phyloP scores from a whole-genome alignment of 352 stramenopile species.

The Phytophthora cajani region DNA sequence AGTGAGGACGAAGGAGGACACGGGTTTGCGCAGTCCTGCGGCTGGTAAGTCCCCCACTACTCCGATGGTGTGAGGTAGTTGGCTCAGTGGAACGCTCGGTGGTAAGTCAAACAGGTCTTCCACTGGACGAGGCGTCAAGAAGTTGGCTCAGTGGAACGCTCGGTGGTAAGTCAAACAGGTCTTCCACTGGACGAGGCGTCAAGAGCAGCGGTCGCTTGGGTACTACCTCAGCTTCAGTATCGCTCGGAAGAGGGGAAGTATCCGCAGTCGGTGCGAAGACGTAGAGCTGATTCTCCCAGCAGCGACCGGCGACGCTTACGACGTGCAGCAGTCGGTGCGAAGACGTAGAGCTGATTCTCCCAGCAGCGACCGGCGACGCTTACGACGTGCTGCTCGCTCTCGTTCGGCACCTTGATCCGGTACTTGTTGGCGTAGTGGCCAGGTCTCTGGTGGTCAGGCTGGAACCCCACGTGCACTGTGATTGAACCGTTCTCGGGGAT shows the following conservation, averaged over 20 bases:
- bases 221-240: not conserved
- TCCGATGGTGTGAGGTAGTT: slow-evolving; percentile 21
- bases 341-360: slow-evolving; percentile 83
- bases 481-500: slow-evolving; percentile 70
- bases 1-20: slow-evolving; percentile 47
- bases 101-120: slow-evolving; percentile 81
- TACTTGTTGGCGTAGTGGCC: slow-evolving; percentile 65
- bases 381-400: slow-evolving; percentile 70
- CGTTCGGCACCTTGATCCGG: slow-evolving; percentile 76
- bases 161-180: slow-evolving; percentile 74
- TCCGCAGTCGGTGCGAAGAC: slow-evolving; percentile 46
- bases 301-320: slow-evolving; percentile 57
- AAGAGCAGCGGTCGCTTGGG: slow-evolving; percentile 20
- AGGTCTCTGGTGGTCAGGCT: slow-evolving; percentile 58
- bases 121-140: slow-evolving; percentile 29
- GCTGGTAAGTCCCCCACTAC: slow-evolving; percentile 22
- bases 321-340: slow-evolving; percentile 53
- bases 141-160: slow-evolving; percentile 47
- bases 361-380: slow-evolving; percentile 67
- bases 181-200: slow-evolving; percentile 47
- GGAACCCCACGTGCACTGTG: slow-evolving; percentile 70
- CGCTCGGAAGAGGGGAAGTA: not conserved
- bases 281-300: slow-evolving; percentile 85
- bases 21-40: slow-evolving; percentile 53
- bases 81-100: slow-evolving; percentile 45